Conservation (phyloP, 148 eudicot species). For the Limonium bicolor region DNA sequence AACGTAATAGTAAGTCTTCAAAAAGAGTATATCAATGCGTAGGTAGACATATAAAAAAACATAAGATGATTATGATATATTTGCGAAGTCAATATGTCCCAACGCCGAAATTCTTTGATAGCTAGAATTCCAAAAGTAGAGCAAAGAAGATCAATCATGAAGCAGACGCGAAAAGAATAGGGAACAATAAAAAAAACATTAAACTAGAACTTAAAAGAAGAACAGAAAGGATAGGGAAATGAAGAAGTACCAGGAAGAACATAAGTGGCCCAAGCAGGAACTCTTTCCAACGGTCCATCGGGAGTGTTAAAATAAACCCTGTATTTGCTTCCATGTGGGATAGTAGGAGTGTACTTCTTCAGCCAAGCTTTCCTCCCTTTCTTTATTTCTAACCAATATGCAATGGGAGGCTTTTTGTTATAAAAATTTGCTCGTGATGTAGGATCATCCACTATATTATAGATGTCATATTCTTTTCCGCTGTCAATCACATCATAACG, state of each 20-base stretch:
- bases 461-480: constrained; percentile 59
- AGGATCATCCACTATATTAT: constrained; percentile 64
- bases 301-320: constrained; percentile 94
- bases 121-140: background rate
- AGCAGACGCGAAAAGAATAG: background rate
- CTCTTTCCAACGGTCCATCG: constrained; percentile 75
- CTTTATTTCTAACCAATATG: constrained; percentile 85
- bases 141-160: background rate
- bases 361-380: constrained; percentile 98
- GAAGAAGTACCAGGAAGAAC: constrained; percentile 66
- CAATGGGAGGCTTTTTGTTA: constrained; percentile 69
- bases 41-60: too few relatives aligned
- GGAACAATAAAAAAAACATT: too few relatives aligned
- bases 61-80: too few relatives aligned
- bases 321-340: constrained; percentile 93
- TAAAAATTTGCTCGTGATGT: constrained; percentile 52
- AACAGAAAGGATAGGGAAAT: constrained; percentile 2
- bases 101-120: too few relatives aligned
- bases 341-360: constrained; percentile 62
- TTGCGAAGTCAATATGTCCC: too few relatives aligned
- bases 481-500: constrained; percentile 71
- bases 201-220: background rate
- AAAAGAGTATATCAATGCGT: too few relatives aligned
- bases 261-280: constrained; percentile 98
- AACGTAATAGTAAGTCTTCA: too few relatives aligned